phyloP scores from a whole-genome alignment of 371 early-diverging fungal genomes.

The Mortierella sp. region DNA sequence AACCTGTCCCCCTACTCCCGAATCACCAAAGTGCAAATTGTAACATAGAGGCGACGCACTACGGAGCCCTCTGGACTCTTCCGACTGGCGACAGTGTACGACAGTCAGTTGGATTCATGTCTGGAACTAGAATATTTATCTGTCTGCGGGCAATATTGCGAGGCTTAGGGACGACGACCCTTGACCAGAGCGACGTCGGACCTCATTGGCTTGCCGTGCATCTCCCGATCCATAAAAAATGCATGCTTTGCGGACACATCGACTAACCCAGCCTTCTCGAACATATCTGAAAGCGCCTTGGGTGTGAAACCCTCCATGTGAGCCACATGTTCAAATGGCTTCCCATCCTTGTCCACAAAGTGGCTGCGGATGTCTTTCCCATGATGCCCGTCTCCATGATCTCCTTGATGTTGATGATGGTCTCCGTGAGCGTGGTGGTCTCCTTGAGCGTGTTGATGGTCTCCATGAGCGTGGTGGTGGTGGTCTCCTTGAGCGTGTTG shows the following conservation, averaged over 20 bases:
- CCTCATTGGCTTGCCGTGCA: constrained; percentile 12
- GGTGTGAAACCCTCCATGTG: constrained; percentile 29
- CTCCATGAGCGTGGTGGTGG: constrained; percentile 7
- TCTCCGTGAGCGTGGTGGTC: constrained; percentile 2
- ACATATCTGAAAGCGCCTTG: constrained; percentile 5
- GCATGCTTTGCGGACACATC: constrained; percentile 17
- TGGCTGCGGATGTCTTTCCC: not conserved
- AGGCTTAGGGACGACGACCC: constrained; percentile 38
- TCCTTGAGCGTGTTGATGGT: not conserved
- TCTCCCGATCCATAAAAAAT: constrained; percentile 4
- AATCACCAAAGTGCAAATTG: constrained; percentile 42
- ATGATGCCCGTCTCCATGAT: not conserved
- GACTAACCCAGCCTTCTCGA: constrained; percentile 38
- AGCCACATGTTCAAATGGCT: constrained; percentile 18
- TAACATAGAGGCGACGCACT: not conserved
- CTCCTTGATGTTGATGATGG: constrained; percentile 4
- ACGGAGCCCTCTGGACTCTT: no score
- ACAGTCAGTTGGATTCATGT: no score
- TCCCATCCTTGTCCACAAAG: constrained; percentile 21
- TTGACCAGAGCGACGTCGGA: constrained; percentile 25
- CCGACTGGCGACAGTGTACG: no score
- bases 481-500: constrained; percentile 17
- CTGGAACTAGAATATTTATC: no score
- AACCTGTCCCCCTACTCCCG: constrained; percentile 45
- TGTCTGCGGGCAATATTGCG: no score